Base-by-base conservation (phyloP, 495 filamentous ascomycete species). In the Lasiosphaeris hirsuta region DNA sequence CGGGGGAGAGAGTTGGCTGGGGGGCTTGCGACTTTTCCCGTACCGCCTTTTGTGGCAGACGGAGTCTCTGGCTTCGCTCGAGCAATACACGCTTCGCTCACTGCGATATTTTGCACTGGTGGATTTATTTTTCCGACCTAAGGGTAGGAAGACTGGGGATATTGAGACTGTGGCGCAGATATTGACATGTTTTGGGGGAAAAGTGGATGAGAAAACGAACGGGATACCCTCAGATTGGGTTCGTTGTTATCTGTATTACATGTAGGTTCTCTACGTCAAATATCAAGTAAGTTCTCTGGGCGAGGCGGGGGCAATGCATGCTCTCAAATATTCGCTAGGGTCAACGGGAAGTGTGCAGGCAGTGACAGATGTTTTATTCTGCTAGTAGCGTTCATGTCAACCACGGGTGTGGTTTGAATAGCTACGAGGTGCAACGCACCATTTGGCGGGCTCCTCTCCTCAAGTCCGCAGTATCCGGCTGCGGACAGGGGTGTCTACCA, bases 241-340 rank as follows among this genome's bases (percentile, higher is more conserved):
- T 47, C 23, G 42, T 58, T 58, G 23, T 17, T 51, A 46, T 53
- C 30, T 64, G 54, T 52, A 61, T 11, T 47, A 51, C 49, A 15
- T 64, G 54, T 52, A 61, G 7, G 10, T 43, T 57, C 56, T 35
- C 44, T 47, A 37, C 34, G 44, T 59, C 34, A 44, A 44, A 49
- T 64, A 44, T 50, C 37, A 34, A 49, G 8, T 15, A 23, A 34
- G 7, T 49, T 37, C 46, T 49, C 23, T 49, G 33, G 46, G 3
- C 14, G 33, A 49, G 23, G 33, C 23, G 23, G 2, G 23, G 23
- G 23, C 23, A 47, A 15, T 48, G 7, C 1, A 14, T 43, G 30
- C 13, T 38, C 18, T 11, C 40, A 3, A 8, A 17, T 14, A 14
- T 43, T 19, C 23, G 23, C 23, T 2, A 30, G 23, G 23, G 2